These are phyloP conservation scores for Panicum hallii DNA, from an alignment of 202 grass and related monocot genomes.

Conservation along the genomic window DNA sequence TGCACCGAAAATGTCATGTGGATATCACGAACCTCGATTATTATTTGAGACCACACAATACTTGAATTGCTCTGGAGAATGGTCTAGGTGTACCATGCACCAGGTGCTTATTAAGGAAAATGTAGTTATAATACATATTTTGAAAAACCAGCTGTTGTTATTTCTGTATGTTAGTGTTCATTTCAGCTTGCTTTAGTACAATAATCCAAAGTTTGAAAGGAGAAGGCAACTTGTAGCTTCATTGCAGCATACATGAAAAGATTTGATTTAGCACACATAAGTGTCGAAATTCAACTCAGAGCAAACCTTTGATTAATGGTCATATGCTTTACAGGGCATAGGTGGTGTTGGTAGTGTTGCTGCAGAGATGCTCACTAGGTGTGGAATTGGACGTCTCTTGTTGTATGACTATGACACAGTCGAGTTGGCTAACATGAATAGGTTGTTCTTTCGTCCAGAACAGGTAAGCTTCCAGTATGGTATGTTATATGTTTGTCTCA, in stretches of 20 bases:
- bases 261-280: background rate
- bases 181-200: background rate
- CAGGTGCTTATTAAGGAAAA: background rate
- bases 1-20: background rate
- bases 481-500: constrained; percentile 7
- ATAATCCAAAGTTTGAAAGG: background rate
- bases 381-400: constrained; percentile 92
- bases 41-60: background rate
- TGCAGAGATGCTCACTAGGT: constrained; percentile 97
- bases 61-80: background rate
- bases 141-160: background rate
- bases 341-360: constrained; percentile 97
- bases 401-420: constrained; percentile 98
- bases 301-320: constrained; percentile 10
- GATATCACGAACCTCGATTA: background rate
- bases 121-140: background rate
- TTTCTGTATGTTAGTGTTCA: background rate
- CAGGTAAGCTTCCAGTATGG: constrained; percentile 57
- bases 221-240: background rate
- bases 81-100: background rate
- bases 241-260: background rate
- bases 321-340: constrained; percentile 64
- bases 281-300: background rate
- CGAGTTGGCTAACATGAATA: constrained; percentile 98
- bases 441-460: constrained; percentile 96